Base-by-base conservation (phyloP, 2,329 filamentous ascomycete genomes). In the Colletotrichum orbiculare region DNA sequence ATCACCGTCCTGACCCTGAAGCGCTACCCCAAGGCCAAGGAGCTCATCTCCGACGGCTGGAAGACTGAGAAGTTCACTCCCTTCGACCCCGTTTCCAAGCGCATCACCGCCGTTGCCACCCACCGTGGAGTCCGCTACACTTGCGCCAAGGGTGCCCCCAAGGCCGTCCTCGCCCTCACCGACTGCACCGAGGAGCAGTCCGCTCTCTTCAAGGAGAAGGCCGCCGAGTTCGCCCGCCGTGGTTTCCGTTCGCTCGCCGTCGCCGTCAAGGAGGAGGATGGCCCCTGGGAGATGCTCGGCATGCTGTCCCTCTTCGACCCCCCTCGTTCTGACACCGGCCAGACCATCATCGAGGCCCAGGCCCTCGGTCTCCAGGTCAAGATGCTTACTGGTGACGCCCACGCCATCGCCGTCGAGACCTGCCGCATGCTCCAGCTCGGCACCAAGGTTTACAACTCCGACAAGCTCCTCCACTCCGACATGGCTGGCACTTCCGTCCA, bases 271-370 rank as follows among this genome's bases (percentile, higher is more conserved):
- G 91, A 91, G 83, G 91, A 91, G 78, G 85, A 91, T 72, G 89
- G 88, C 77, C 86, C 84, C 74, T 91, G 90, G 91, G 85, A 90
- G 73, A 83, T 93, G 67, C 87, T 92, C 66, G 90, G 90, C 77
- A 89, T 93, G 82, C 85, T 93, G 77, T 91, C 90, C 74, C 91
- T 93, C 88, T 93, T 93, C 81, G 90, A 93, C 77, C 90, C 90
- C 74, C 90, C 90, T 67, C 90, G 90, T 83, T 89, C 91, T 73
- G 90, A 93, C 77, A 93, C 91, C 68, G 90, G 90, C 69, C 89
- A 92, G 81, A 93, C 90, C 70, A 92, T 93, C 74, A 82, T 91
- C 73, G 90, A 93, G 81, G 90, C 90, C 69, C 88, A 91, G 78
- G 86, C 90, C 76, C 89, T 93, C 63, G 90, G 90, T 83, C 89